A percentile compares a stretch with the other conserved stretches of the same genome.
Conservation (phyloP, 2,329 filamentous ascomycete species). For the Diaporthe humulicola region DNA sequence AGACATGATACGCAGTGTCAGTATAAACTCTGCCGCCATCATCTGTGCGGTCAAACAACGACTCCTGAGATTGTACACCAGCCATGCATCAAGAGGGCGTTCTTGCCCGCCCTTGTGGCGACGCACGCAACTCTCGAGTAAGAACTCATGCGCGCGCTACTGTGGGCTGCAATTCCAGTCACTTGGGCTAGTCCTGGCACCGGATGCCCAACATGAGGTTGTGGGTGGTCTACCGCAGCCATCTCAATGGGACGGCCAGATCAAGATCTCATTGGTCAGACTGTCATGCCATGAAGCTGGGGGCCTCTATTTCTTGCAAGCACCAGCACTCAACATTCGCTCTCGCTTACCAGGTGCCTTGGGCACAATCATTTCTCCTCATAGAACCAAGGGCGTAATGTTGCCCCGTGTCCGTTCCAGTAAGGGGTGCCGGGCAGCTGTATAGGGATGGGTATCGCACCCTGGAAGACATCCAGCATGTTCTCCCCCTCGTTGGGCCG, state of each 20-base stretch:
- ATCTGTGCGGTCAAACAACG: slow-evolving; percentile 24
- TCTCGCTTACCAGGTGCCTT: slow-evolving; percentile 7
- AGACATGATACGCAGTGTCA: slow-evolving; percentile 28
- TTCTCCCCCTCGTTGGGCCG: slow-evolving; percentile 16
- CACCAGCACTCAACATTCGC: not conserved
- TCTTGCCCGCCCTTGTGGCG: not conserved
- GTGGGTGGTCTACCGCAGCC: not conserved
- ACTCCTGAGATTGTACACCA: slow-evolving; percentile 17
- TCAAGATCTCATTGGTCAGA: not conserved
- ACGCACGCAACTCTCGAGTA: slow-evolving; percentile 6
- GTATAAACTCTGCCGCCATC: slow-evolving; percentile 29
- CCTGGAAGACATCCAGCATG: slow-evolving; percentile 64
- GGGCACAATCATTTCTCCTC: slow-evolving; percentile 19
- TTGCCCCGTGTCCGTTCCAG: slow-evolving; percentile 48
- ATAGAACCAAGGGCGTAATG: slow-evolving; percentile 57
- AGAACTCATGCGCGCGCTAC: not conserved
- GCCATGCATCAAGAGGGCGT: not conserved
- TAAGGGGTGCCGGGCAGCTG: slow-evolving; percentile 68
- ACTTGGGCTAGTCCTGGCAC: not conserved
- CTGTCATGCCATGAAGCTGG: not conserved
- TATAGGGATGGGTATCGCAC: slow-evolving; percentile 74
- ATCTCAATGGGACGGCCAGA: not conserved
- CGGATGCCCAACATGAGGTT: not conserved
- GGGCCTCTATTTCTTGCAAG: not conserved
- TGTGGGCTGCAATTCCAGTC: not conserved